Conservation (phyloP, 2,329 filamentous ascomycete genomes). For the Fusarium marasasianum region DNA sequence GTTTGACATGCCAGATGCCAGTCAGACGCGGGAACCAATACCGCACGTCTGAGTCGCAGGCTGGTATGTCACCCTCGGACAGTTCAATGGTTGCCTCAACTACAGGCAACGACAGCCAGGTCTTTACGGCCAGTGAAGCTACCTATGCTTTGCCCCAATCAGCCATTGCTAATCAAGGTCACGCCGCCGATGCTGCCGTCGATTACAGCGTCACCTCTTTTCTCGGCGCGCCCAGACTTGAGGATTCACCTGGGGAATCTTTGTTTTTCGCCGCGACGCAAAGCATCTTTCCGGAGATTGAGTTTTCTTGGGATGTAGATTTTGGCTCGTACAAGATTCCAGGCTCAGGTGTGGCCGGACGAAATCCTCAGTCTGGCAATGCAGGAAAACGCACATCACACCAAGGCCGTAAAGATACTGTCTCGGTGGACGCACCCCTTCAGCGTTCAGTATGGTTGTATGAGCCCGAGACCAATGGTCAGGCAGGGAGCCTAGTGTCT, state of each 20-base stretch:
- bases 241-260: constrained; percentile 18
- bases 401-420: constrained; percentile 19
- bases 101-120: constrained; percentile 28
- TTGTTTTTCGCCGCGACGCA: constrained; percentile 26
- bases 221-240: constrained; percentile 21
- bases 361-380: constrained; percentile 20
- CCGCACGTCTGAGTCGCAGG: constrained; percentile 39
- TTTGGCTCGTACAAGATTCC: constrained; percentile 29
- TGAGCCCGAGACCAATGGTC: constrained; percentile 17
- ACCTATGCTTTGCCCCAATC: constrained; percentile 24
- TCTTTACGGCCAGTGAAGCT: constrained; percentile 28
- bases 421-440: constrained; percentile 7
- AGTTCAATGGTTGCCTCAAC: constrained; percentile 35
- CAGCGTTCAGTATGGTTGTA: constrained; percentile 30
- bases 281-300: constrained; percentile 32
- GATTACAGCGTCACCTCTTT: constrained; percentile 32
- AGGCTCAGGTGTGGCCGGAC: constrained; percentile 7
- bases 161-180: constrained; percentile 17
- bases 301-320: constrained; percentile 35
- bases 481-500: constrained; percentile 2
- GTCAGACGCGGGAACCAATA: constrained; percentile 39
- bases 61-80: constrained; percentile 37
- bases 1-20: constrained; percentile 40
- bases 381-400: constrained; percentile 28
- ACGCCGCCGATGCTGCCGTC: constrained; percentile 18